Evolutionary conservation across 2,329 filamentous ascomycete genomes (phyloP).

Genomic region (Alternaria arbusti): DNA sequence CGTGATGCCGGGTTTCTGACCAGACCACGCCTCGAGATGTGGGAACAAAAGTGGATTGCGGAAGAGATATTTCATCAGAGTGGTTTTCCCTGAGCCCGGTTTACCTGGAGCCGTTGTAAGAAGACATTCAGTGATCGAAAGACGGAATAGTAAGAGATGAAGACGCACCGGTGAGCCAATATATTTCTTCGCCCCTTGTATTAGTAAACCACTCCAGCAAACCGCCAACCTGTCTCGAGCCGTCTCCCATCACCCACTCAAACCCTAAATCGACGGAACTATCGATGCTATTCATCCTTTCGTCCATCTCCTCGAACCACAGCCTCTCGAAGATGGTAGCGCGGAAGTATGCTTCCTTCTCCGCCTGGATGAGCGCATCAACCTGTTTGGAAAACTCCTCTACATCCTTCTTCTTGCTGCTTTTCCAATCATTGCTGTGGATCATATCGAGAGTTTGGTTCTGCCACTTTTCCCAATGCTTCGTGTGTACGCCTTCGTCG

Average conservation of each 20-base stretch:
- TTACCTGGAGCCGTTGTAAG: slow-evolving; percentile 27
- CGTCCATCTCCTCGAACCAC: slow-evolving; percentile 31
- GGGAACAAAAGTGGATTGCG: slow-evolving; percentile 33
- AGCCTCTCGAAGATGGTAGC: slow-evolving; percentile 29
- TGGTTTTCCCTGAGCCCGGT: slow-evolving; percentile 57
- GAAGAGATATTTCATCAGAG: slow-evolving; percentile 51
- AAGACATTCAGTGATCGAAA: background rate
- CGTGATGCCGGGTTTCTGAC: slow-evolving; percentile 33
- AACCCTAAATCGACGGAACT: slow-evolving; percentile 27
- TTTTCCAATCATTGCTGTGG: slow-evolving; percentile 34
- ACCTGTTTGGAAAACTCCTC: slow-evolving; percentile 37
- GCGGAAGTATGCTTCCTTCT: slow-evolving; percentile 32
- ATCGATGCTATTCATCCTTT: slow-evolving; percentile 31
- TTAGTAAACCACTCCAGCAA: slow-evolving; percentile 39
- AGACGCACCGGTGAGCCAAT: slow-evolving; percentile 38
- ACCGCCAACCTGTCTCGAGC: slow-evolving; percentile 18
- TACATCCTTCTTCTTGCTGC: slow-evolving; percentile 37
- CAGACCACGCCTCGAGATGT: slow-evolving; percentile 39
- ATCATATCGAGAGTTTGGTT: slow-evolving; percentile 33
- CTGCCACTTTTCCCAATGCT: slow-evolving; percentile 37
- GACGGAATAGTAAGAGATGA: background rate
- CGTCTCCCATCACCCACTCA: slow-evolving; percentile 30
- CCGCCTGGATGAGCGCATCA: slow-evolving; percentile 24
- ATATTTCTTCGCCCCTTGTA: slow-evolving; percentile 33
- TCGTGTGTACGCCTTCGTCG: slow-evolving; percentile 16